Evolutionary conservation across 2,329 filamentous ascomycete species (phyloP), one percentile per base, ranked within the genome.

Genomic region (Cladorrhinum sp.): DNA sequence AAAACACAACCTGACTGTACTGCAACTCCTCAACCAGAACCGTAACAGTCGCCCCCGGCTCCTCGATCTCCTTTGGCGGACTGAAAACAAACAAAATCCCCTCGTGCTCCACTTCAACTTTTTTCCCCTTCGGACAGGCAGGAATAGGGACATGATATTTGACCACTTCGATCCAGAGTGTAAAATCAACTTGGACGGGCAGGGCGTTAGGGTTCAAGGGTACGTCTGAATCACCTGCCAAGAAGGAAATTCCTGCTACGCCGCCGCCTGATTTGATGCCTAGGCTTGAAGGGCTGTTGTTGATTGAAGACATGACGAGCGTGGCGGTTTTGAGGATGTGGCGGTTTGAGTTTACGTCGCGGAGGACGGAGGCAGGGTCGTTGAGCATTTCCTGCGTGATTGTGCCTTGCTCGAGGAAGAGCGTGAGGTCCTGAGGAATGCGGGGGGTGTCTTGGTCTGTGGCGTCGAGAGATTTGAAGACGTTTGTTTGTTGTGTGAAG

Each of bases 371-470:
- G 61, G 71, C 74, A 2, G 73, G 72, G 59, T 76, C 61, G 1
- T 52, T 36, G 16, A 76, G 46, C 28, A 73, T 72, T 0, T 57
- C 67, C 23, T 72, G 67, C 0, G 71, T 75, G 60, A 76, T 75
- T 1, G 73, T 75, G 0, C 67, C 68, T 0, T 62, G 68, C 1
- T 65, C 60, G 23, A 68, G 67, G 42, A 60, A 60, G 18, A 10
- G 16, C 16, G 16, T 12, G 2, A 60, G 52, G 26, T 60, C 33
- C 26, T 42, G 9, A 1, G 58, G 58, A 8, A 49, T 48, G 14
- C 58, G 53, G 1, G 55, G 18, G 4, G 50, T 49, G 16, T 20
- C 2, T n/a, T 42, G 33, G 1, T 42, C 28, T 23, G 33, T 50
- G 2, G 9, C 14, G 60, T 60, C 10, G 4, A 24, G 14, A 2